These are phyloP conservation scores for Discostella stelligeroides DNA, from an alignment of 108 stramenopile species.

Conservation along the genomic window DNA sequence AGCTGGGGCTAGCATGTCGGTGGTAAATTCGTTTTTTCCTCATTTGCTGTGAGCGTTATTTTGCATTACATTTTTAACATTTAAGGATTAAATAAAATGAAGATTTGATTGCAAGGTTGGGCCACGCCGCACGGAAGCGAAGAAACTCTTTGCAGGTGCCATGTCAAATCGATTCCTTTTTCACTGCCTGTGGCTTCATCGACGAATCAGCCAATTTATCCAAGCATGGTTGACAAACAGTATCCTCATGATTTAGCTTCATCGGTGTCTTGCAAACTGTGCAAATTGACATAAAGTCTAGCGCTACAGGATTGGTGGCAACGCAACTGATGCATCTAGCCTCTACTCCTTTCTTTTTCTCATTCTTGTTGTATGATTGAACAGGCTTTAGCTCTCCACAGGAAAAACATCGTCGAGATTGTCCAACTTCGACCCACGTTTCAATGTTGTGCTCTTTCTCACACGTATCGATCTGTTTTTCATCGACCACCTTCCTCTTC, in stretches of 20 bases:
- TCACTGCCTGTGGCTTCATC: no score
- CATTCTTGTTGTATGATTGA: slow-evolving; percentile 8
- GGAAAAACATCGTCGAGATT: slow-evolving; percentile 3
- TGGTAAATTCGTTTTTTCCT: slow-evolving; percentile 66
- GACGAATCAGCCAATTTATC: not conserved
- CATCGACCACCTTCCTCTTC: slow-evolving; percentile 4
- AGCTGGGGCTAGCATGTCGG: slow-evolving; percentile 55
- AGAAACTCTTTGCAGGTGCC: no score
- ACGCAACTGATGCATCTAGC: slow-evolving; percentile 30
- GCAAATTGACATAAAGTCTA: not conserved
- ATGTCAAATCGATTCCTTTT: no score
- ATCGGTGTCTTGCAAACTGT: no score
- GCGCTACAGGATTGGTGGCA: slow-evolving; percentile 6
- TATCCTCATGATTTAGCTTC: not conserved
- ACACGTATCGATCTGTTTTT: not conserved
- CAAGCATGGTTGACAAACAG: not conserved
- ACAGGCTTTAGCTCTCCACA: slow-evolving; percentile 12
- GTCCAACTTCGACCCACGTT: slow-evolving; percentile 1
- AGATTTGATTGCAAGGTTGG: no score
- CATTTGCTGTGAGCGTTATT: slow-evolving; percentile 46
- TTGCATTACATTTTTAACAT: not conserved
- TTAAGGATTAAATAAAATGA: no score
- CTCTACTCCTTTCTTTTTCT: slow-evolving; percentile 13
- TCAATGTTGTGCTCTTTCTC: not conserved
- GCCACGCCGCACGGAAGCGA: no score